Evolutionary conservation across 352 stramenopile genomes (phyloP), one percentile per base, ranked within the genome.

Genomic region (Pythium pectinolyticum): DNA sequence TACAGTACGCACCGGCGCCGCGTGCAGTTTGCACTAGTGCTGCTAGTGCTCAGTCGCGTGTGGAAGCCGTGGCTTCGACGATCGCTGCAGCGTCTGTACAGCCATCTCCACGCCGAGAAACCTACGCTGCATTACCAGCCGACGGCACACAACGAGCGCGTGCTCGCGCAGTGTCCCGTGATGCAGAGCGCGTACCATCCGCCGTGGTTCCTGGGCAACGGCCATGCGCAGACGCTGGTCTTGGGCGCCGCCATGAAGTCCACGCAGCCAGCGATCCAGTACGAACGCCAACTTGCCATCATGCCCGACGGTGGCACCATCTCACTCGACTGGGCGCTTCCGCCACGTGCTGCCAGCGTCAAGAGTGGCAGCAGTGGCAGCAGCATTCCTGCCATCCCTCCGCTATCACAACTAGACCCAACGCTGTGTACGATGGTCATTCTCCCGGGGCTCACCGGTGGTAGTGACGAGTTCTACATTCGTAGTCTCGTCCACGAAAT

Each of bases 251-350:
- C 62, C 7, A 83, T 83, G 37, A 72, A 78, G 17, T 64, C 74
- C 47, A 52, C 40, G 11, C 45, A 70, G 1, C 79, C 81, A 1
- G 30, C 20, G 5, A 75, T 88, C 45, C 20, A 48, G 14, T 92
- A 92, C 64, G 52, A 80, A 40, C 77, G 83, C 4, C 66, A 92
- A 58, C 51, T 84, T 15, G 63, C 89, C 9, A 65, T 78, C 14
- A 73, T 90, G 56, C 71, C 72, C 1, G 80, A 91, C 54, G 80
- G 82, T n/a, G 84, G 84, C 8, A 67, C 88, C n/a, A 75, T 89
- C 11, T 89, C 84, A 7, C 67, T 93, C 22, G 84, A 93, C 70
- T 93, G 84, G 84, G 84, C 82, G 15, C 66, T 87, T 1, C 65
- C 74, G 25, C 20, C 70, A 11, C 50, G n/a, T n/a, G n/a, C n/a